Evolutionary conservation across 129 eudicot genomes (phyloP).

Genomic region (Centella asiatica): DNA sequence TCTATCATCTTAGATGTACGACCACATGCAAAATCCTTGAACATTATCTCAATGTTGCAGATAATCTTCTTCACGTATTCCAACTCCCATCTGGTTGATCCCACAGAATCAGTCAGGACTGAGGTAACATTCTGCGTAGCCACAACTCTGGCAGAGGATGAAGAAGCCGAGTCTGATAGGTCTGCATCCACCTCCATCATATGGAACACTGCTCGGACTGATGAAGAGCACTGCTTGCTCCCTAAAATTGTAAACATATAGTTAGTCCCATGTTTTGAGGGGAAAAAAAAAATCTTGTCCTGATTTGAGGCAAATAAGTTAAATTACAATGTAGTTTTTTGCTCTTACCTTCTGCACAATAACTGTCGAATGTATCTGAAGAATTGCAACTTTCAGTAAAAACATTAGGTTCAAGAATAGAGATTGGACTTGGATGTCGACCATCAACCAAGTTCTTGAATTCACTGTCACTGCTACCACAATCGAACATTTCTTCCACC

Average conservation of each 20-base stretch:
- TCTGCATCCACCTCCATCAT: slow-evolving; percentile 51
- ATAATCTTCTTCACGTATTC: slow-evolving; percentile 50
- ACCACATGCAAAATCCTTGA: slow-evolving; percentile 56
- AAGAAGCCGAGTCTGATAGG: slow-evolving; percentile 73
- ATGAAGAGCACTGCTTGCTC: slow-evolving; percentile 46
- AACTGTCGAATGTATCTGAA: slow-evolving; percentile 47
- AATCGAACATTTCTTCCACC: slow-evolving; percentile 21
- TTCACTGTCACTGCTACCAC: slow-evolving; percentile 25
- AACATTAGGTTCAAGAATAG: slow-evolving; percentile 68
- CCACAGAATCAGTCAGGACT: neutral
- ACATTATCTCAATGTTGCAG: slow-evolving; percentile 52
- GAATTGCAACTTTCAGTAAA: slow-evolving; percentile 68
- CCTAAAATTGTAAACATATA: slow-evolving; percentile 26
- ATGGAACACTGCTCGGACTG: slow-evolving; percentile 35
- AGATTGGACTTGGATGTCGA: slow-evolving; percentile 65
- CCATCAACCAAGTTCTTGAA: slow-evolving; percentile 25
- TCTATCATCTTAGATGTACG: slow-evolving; percentile 39
- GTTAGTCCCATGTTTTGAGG: neutral
- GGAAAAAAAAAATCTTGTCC: too few relatives aligned
- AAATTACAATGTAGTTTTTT: neutral
- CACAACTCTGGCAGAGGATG: slow-evolving; percentile 21
- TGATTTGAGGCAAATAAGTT: neutral
- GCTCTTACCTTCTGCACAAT: slow-evolving; percentile 36
- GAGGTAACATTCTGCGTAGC: slow-evolving; percentile 4
- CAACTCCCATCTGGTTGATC: slow-evolving; percentile 46